Evolutionary conservation across 2,329 filamentous ascomycete species (phyloP), one percentile per base, ranked within the genome.

Genomic region (Fusarium papillatum): DNA sequence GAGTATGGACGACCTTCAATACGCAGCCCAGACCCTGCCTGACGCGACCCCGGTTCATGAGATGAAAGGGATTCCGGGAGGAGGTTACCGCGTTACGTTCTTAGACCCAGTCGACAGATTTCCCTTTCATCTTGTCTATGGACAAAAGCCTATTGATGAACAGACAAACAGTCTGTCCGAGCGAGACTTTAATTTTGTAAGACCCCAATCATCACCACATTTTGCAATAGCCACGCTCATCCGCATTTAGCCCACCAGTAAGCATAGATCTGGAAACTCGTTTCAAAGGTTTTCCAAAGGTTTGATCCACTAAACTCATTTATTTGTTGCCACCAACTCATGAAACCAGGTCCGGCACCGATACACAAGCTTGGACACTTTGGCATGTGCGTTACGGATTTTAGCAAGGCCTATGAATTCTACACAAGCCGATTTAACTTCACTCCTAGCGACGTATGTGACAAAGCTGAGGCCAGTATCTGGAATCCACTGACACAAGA

Each of bases 311-410:
- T 17, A 46, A 46, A 4, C 41, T 7, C 26, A 29, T 29, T 26
- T 46, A 87, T 31, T 34, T 34, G 31, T 34, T 34, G 11, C 31
- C 31, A 34, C 31, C 10, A 34, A 7, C 41, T 46, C 9, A 46
- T 46, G 2, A 46, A 46, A 46, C 17, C n/a, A 46, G 82, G 86
- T 1, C 87, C 87, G 6, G 86, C 86, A 2, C 84, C 85, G 0
- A 80, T 90, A 22, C 88, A 90, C 80, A 90, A 90, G 80, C 81
- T 90, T 1, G 89, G 89, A 17, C 89, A 90, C 76, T 90, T 88
- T 69, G 89, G 89, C 71, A 83, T 89, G 72, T 88, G 88, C 74
- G 86, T 89, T 41, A 90, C 88, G 16, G 81, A 89, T 78, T 90
- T 87, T 78, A 85, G 85, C 66, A 85, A 85, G 72, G 80, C 83